Conservation (phyloP, 257 asterid species). For the Capsicum chinense region DNA sequence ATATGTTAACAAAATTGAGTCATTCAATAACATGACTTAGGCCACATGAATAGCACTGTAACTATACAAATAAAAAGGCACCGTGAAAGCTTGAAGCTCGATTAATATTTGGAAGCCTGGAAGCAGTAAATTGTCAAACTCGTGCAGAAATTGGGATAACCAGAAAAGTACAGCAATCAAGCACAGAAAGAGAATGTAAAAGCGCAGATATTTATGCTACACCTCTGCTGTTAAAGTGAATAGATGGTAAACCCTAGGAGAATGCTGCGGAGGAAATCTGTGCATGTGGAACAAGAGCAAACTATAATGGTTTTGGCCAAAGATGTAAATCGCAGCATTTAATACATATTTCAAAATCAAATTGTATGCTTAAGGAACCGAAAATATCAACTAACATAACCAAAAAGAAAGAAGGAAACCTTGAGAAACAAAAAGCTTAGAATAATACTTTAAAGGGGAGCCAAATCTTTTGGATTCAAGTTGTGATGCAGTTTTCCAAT, state of each 20-base stretch:
- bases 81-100: not conserved
- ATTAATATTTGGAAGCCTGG: constrained; percentile 15
- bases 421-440: not conserved
- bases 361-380: not conserved
- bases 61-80: not conserved
- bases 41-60: not conserved
- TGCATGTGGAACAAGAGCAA: not conserved
- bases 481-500: not conserved
- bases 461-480: not conserved
- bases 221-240: not conserved
- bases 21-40: not conserved
- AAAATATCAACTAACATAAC: not conserved
- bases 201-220: not conserved
- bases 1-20: not conserved
- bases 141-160: not conserved
- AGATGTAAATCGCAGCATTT: not conserved
- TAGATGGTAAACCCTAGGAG: not conserved
- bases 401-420: not conserved
- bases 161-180: not conserved
- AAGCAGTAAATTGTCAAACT: constrained; percentile 16
- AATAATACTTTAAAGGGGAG: not conserved
- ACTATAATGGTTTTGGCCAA: not conserved
- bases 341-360: not conserved
- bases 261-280: not conserved
- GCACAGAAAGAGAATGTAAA: not conserved